Evolutionary conservation across 208 protist species (phyloP), one percentile per base, ranked within the genome.

Genomic region (Leishmania guyanensis): DNA sequence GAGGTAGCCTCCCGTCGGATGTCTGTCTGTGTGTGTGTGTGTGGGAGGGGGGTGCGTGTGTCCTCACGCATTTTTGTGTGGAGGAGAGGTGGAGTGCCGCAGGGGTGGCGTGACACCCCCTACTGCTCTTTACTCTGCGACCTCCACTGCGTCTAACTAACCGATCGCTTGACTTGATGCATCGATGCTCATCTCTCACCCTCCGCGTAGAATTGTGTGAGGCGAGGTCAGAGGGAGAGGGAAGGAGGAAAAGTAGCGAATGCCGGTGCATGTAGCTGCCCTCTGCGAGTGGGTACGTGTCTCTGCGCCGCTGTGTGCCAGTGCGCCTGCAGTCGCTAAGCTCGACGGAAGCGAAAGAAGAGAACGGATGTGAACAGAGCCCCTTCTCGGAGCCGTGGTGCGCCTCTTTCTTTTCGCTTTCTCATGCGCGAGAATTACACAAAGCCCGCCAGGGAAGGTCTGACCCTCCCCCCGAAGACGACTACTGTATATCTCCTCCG

Each of bases 81-180:
- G 22, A 17, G 66, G 20, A 26, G 20, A 54, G 69, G 22, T 51
- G 46, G 22, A 36, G 20, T 33, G 46, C 46, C 22, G 39, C 46
- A 50, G 29, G 16, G 46, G 66, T 71, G 36, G 39, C 66, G 66
- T 17, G 17, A 39, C 26, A n/a, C 10, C 10, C 29, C 39, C 29
- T 5, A 51, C 29, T 22, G 50, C 64, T 29, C 17, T 6, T 36
- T 16, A 29, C 46, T n/a, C 29, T 76, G 72, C 43, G 20, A 14
- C 29, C 51, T 46, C 72, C 20, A 58, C 72, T 58, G 72, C 72
- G 33, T 62, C 51, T 76, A 76, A 64, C 46, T 73, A 73, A 73
- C 22, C 69, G 46, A 73, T 73, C 69, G 69, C 22, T 48, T 54
- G 53, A 73, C 20, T 46, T 73, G 26, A 29, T 33, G 46, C 22